Evolutionary conservation across 148 eudicot genomes (phyloP).

Genomic region (Cornus controversa): DNA sequence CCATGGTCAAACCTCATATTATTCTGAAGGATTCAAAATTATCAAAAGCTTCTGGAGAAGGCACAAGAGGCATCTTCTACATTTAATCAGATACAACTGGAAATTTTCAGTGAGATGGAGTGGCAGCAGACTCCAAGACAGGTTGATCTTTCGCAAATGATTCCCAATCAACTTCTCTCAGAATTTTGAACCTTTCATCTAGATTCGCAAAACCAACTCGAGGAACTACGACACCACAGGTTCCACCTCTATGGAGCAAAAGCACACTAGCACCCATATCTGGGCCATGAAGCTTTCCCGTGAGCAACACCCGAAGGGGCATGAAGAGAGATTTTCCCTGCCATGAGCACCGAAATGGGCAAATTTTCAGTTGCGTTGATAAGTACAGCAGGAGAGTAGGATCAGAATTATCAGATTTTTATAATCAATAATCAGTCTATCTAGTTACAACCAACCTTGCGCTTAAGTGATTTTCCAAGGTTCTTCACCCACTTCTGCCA

Average conservation of each 20-base stretch:
- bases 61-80: background rate
- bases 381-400: background rate
- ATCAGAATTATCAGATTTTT: background rate
- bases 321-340: slow-evolving; percentile 97
- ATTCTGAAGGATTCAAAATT: background rate
- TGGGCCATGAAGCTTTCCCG: slow-evolving; percentile 97
- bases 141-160: slow-evolving; percentile 40
- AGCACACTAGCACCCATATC: slow-evolving; percentile 71
- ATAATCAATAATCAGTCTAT: background rate
- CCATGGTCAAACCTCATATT: background rate
- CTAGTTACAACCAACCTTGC: slow-evolving; percentile 60
- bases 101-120: slow-evolving; percentile 33
- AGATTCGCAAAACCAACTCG: slow-evolving; percentile 54
- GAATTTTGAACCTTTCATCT: slow-evolving; percentile 68
- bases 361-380: background rate
- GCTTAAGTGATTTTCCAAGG: slow-evolving; percentile 81
- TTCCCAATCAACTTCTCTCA: slow-evolving; percentile 70
- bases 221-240: slow-evolving; percentile 44
- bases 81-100: background rate
- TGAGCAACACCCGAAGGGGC: slow-evolving; percentile 90
- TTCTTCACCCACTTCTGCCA: slow-evolving; percentile 93
- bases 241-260: slow-evolving; percentile 62
- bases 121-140: slow-evolving; percentile 34
- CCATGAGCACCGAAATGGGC: slow-evolving; percentile 9
- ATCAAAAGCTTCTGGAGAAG: background rate